Base-by-base conservation (phyloP, 2,329 filamentous ascomycete genomes). In the Aureobasidium sp. region DNA sequence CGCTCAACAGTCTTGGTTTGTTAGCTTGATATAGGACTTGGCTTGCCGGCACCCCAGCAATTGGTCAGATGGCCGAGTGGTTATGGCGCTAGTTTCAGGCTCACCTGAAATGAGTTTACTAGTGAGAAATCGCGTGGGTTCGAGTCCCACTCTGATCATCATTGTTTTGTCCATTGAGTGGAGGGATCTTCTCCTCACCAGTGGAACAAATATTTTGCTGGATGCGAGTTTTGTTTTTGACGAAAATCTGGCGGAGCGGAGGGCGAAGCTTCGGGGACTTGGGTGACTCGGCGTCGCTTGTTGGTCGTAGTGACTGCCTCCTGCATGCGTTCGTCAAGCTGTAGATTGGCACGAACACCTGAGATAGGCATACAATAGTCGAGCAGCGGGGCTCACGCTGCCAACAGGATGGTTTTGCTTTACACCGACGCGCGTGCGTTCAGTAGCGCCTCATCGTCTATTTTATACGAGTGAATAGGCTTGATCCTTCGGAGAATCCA, bases 31-130 rank as follows among this genome's bases (percentile, higher is more conserved):
- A 32, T 32, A 1, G 29, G 1, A 32, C 1, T 8, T 32, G 29
- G 2, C 29, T 1, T 8, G 8, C 8, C 29, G 29, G 8, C 5
- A 10, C 32, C 9, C 12, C 34, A 37, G 15, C 10, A 13, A 37
- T 12, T 29, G 37, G 51, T 43, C 36, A 55, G 20, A 43, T 55
- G 52, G 52, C 52, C 52, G 52, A 55, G 52, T 55, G 52, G 52
- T 55, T 55, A 55, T 55, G 52, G 52, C 52, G 52, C 52, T 55
- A 55, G 52, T 55, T 55, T 55, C 52, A 55, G 52, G 52, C 50
- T 53, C 50, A 53, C 50, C 50, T 53, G 36, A 39, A 27, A 53
- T 29, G 50, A 53, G 50, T 53, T 53, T 55, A 55, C 52, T 55
- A 55, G 52, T 55, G 52, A 32, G 52, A 27, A 55, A 55, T 32